Base-by-base conservation (phyloP, 768 basidiomycete species). In the Mycena galopus region DNA sequence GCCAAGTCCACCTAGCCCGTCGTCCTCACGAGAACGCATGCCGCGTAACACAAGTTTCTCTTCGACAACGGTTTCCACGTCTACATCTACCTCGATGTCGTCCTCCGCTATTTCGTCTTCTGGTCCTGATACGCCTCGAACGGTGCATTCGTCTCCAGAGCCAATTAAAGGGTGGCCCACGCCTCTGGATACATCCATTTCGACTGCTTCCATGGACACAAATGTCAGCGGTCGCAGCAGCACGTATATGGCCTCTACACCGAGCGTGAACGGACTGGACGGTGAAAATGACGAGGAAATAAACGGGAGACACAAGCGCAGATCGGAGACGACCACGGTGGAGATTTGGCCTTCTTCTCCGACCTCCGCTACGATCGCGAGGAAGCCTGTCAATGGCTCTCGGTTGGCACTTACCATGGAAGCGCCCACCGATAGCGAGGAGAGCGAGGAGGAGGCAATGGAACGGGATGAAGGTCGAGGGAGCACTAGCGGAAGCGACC, bases 371-470 rank as follows among this genome's bases (percentile, higher is more conserved):
- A 53, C 70, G 23, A 23, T 75, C 39, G 58, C 70, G 3, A 51
- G 74, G 16, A 75, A 72, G 42, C 74, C 74, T 58, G 35, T 75
- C 58, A 75, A 72, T 25, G 67, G 74, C 14, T 75, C 74, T 21
- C 74, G 74, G 17, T 55, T 75, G 42, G 74, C 74, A 33, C 42
- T 72, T 23, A 44, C 73, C 14, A 75, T 72, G 30, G 65, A 68
- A 4, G 60, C 71, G 25, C 65, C 69, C 14, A 66, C 53, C 10
- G 57, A 67, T 23, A 73, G 67, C 67, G 73, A 71, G 55, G 74
- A 75, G 50, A 75, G 74, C 42, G 70, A 66, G 10, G 64, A 50
- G 11, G 65, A 58, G 10, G 29, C 2, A 21, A 67, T 50, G 33
- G 21, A 50, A 9, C 17, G 23, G 7, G 58, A 25, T 9, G 65